Conservation (phyloP, 331 rosid species). For the Telfairia occidentalis region DNA sequence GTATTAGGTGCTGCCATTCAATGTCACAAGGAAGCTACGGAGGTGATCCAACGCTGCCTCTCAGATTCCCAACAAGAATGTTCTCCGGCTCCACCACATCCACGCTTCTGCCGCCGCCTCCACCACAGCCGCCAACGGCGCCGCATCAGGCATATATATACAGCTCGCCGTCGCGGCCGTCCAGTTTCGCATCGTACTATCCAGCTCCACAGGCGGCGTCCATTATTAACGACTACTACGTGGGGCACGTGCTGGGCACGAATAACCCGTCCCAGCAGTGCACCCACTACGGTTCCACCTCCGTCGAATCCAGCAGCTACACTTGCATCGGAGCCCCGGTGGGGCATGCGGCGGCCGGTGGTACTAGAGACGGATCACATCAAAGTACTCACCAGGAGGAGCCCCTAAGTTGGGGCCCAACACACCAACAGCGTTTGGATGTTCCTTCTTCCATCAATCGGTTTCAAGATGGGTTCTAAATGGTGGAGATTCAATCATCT, state of each 20-base stretch:
- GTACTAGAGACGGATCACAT: conserved; percentile 38
- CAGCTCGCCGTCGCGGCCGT: conserved; percentile 39
- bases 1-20: conserved; percentile 64
- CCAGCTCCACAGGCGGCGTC: conserved; percentile 29
- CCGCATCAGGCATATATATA: conserved; percentile 37
- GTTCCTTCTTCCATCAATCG: conserved; percentile 56
- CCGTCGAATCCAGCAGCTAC: conserved; percentile 26
- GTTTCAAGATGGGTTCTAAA: conserved; percentile 78
- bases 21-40: conserved; percentile 44
- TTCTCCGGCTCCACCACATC: conserved; percentile 55
- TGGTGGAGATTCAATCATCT: neutral
- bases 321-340: conserved; percentile 93
- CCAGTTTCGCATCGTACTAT: conserved; percentile 35
- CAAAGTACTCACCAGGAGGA: no score
- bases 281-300: conserved; percentile 20
- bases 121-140: conserved; percentile 24
- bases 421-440: conserved; percentile 38
- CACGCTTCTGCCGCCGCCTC: conserved; percentile 25
- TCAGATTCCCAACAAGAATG: conserved; percentile 61
- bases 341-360: conserved; percentile 35
- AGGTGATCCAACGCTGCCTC: conserved; percentile 44
- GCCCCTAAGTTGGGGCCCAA: no score
- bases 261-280: conserved; percentile 23
- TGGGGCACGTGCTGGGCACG: conserved; percentile 65
- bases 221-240: conserved; percentile 46